phyloP scores from a whole-genome alignment of 2,329 filamentous ascomycete species.

The Westerdykella sp. region DNA sequence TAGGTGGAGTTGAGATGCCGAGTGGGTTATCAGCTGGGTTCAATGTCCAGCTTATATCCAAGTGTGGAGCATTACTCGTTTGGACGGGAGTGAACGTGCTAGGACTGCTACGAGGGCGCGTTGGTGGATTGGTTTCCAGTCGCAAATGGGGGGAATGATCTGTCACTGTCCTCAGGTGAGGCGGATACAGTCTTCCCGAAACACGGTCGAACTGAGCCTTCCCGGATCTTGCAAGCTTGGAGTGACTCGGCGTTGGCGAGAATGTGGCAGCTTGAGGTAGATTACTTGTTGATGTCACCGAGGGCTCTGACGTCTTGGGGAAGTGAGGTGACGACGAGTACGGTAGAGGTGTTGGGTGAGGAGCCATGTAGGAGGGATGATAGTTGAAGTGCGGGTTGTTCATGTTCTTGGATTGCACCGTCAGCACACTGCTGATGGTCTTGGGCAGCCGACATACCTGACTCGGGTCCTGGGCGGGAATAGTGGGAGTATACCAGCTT shows the following conservation, averaged over 20 bases:
- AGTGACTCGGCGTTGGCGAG: conserved; percentile 29
- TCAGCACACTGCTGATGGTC: conserved; percentile 8
- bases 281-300: conserved; percentile 13
- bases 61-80: conserved; percentile 13
- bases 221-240: conserved; percentile 19
- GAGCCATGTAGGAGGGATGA: conserved; percentile 27
- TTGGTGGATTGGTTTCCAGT: conserved; percentile 18
- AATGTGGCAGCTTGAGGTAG: conserved; percentile 20
- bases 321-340: conserved; percentile 21
- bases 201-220: conserved; percentile 13
- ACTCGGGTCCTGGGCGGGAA: conserved; percentile 23
- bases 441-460: conserved; percentile 22
- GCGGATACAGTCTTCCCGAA: conserved; percentile 1
- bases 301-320: conserved; percentile 17
- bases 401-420: not conserved
- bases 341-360: conserved; percentile 25
- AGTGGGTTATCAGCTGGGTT: conserved; percentile 25
- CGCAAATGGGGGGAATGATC: conserved; percentile 12
- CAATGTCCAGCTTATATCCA: conserved; percentile 36
- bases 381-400: conserved; percentile 12
- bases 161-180: conserved; percentile 4
- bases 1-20: conserved; percentile 31
- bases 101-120: conserved; percentile 40
- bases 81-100: conserved; percentile 38
- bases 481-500: conserved; percentile 26